phyloP scores from a whole-genome alignment of 805 yeast genomes.

The Hanseniaspora taiwanica region DNA sequence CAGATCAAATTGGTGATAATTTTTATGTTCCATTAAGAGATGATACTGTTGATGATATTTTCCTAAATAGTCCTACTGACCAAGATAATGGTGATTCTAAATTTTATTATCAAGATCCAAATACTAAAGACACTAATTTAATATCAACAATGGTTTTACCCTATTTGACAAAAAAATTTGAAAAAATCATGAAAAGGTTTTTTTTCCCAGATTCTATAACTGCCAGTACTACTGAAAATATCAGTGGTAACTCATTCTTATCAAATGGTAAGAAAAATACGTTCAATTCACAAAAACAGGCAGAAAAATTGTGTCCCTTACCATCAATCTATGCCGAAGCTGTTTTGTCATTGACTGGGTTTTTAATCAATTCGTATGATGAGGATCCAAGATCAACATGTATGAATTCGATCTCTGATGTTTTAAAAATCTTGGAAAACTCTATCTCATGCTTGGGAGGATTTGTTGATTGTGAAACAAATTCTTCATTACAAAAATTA shows the following conservation, averaged over 20 bases:
- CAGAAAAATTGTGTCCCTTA: conserved; percentile 46
- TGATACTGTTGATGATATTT: neutral
- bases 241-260: neutral
- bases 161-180: neutral
- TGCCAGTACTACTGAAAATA: neutral
- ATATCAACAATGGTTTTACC: neutral
- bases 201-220: neutral
- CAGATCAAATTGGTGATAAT: neutral
- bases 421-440: conserved; percentile 43
- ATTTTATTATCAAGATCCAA: neutral
- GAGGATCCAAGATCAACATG: conserved; percentile 50
- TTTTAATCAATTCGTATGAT: conserved; percentile 38
- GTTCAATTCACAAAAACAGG: conserved; percentile 29
- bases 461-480: conserved; percentile 25
- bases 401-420: conserved; percentile 42
- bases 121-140: neutral
- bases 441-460: conserved; percentile 43
- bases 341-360: conserved; percentile 41
- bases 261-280: neutral
- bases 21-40: neutral
- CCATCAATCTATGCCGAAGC: conserved; percentile 56
- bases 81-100: neutral
- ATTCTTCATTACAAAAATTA: conserved; percentile 4
- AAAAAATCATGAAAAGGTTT: neutral
- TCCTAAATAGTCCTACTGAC: neutral